phyloP scores from a whole-genome alignment of 345 rosid genomes.

The Hibiscus syriacus region DNA sequence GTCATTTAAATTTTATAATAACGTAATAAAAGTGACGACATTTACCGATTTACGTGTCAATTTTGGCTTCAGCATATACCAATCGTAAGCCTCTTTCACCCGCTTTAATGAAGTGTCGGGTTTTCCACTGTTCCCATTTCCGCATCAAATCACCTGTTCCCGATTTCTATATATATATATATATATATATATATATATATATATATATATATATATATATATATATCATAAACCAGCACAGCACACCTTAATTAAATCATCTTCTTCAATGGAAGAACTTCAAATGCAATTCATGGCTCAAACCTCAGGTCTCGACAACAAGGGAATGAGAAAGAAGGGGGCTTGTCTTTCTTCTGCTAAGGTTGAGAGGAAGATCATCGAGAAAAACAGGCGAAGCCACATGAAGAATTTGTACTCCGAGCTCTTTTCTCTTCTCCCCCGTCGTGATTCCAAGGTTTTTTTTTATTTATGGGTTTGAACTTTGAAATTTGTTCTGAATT shows the following conservation, averaged over 20 bases:
- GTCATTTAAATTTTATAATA: too few species aligned
- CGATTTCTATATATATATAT: not conserved
- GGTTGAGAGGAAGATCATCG: slow-evolving; percentile 41
- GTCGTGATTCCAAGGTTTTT: slow-evolving; percentile 20
- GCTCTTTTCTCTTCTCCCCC: slow-evolving; percentile 44
- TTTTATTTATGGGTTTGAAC: not conserved
- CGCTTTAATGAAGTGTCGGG: too few species aligned
- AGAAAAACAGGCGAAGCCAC: slow-evolving; percentile 45
- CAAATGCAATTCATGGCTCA: not conserved
- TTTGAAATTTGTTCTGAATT: not conserved
- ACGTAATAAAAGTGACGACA: too few species aligned
- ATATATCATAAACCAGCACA: not conserved
- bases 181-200: too few species aligned
- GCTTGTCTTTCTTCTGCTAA: slow-evolving; percentile 16
- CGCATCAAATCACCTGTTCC: too few species aligned
- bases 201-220: too few species aligned
- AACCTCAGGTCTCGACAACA: not conserved
- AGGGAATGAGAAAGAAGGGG: not conserved
- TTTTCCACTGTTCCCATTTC: too few species aligned
- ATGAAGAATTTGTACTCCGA: slow-evolving; percentile 38
- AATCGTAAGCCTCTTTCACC: too few species aligned
- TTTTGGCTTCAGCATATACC: too few species aligned
- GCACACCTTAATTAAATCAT: not conserved
- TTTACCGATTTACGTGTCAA: too few species aligned
- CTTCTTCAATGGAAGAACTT: not conserved